Base-by-base conservation (phyloP, 179 eudicot species). In the Spergularia azorica region DNA sequence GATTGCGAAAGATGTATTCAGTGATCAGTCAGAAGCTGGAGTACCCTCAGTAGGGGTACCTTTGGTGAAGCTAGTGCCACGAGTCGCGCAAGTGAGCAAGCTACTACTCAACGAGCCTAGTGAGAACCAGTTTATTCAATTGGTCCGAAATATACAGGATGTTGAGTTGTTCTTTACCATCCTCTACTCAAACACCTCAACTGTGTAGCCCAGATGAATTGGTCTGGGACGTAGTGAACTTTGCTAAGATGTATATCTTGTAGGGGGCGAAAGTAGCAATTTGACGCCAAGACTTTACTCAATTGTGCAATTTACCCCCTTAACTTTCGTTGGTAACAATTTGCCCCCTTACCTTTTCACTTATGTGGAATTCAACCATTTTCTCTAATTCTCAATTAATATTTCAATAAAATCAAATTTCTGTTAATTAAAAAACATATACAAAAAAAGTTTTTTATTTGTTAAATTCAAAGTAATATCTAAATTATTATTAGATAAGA, bases 101-200 rank as follows among this genome's bases (percentile, higher is more conserved):
- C 77, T 78, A 32, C 90, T 90, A 67, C 92, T 94, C 5, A 88
- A 87, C 57, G 91, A 87, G 82, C 88, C 96, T 36, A 81, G 73
- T 62, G 87, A 85, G 58, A 86, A 87, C 83, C 78, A 83, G 83
- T 94, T 84, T 60, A 82, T 91, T 63, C 85, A 89, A 76, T 82
- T 85, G 58, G 86, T 94, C 71, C 82, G 80, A 69, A 81, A 59
- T 58, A 86, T 92, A 63, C 90, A 90, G 1, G 97, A 92, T 77
- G 97, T 90, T 41, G 94, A 91, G 83, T 76, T 87, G 76, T 94
- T 92, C 86, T 94, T 94, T 88, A 90, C 98, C 63, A 83, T 92
- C 81, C 95, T 94, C 46, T 94, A 92, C 65, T 77, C 98, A 48
- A 90, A 86, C 84, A 84, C 78, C 41, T 86, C 82, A 15, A 56